These are phyloP conservation scores for Diaporthe citri DNA, from an alignment of 2,329 filamentous ascomycete genomes.

Conservation along the genomic window DNA sequence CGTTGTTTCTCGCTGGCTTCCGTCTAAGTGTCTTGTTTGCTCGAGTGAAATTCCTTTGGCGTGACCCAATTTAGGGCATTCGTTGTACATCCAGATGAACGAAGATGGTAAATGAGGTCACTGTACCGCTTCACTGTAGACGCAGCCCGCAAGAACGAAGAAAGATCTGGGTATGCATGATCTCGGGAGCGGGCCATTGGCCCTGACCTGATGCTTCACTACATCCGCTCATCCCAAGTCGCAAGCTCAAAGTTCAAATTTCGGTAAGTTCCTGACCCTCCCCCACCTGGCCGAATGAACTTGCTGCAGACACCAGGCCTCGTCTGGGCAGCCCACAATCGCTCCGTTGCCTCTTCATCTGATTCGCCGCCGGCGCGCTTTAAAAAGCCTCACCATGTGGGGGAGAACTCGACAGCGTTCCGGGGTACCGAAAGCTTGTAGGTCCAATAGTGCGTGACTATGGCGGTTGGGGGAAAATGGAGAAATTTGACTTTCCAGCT, in stretches of 20 bases:
- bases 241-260: slow-evolving; percentile 16
- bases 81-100: not conserved
- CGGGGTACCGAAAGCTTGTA: not conserved
- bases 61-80: not conserved
- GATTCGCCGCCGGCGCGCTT: not conserved
- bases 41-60: not conserved
- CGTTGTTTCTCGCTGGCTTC: not conserved
- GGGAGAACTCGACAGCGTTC: not conserved
- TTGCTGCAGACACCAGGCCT: not conserved
- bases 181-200: not conserved
- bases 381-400: not conserved
- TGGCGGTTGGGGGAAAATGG: not conserved
- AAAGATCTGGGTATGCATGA: not conserved
- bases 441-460: not conserved
- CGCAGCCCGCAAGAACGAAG: not conserved
- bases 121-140: too few species aligned
- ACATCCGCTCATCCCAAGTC: slow-evolving; percentile 12
- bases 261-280: not conserved
- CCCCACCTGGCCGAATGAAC: not conserved
- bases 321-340: slow-evolving; percentile 9
- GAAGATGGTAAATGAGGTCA: not conserved
- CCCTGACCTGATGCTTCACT: not conserved
- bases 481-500: slow-evolving; percentile 23
- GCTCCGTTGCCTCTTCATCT: not conserved
- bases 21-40: not conserved